A percentile compares a stretch with the other conserved stretches of the same genome.
These are phyloP conservation scores for Hymenoscyphus infarciens DNA, from an alignment of 2,329 filamentous ascomycete genomes.

Conservation along the genomic window DNA sequence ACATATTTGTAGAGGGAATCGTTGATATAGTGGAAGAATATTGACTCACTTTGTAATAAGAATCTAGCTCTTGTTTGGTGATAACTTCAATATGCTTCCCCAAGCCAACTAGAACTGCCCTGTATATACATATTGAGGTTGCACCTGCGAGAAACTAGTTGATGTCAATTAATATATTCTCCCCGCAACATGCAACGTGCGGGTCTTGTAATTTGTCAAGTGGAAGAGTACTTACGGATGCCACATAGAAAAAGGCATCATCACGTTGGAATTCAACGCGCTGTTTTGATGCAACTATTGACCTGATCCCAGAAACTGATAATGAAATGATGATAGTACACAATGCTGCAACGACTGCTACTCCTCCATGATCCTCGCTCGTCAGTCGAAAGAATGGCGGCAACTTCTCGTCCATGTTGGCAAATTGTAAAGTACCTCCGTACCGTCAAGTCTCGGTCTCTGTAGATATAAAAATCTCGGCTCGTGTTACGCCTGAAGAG, in stretches of 20 bases:
- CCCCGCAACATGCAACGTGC: background rate
- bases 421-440: background rate
- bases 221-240: background rate
- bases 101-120: constrained; percentile 12
- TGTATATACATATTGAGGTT: constrained; percentile 9
- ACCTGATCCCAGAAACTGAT: constrained; percentile 9
- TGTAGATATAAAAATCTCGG: background rate
- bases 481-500: background rate
- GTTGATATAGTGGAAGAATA: too few species aligned
- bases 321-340: constrained; percentile 12
- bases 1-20: too few species aligned
- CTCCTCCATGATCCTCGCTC: constrained; percentile 8
- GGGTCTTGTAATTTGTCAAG: background rate
- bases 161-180: too few species aligned
- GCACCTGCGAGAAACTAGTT: too few species aligned
- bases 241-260: constrained; percentile 12
- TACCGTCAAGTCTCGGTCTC: background rate
- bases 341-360: constrained; percentile 11
- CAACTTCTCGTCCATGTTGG: constrained; percentile 8
- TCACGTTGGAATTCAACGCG: constrained; percentile 10
- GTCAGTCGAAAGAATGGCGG: constrained; percentile 15
- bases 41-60: constrained; percentile 14
- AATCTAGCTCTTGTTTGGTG: constrained; percentile 1
- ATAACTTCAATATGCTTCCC: constrained; percentile 8
- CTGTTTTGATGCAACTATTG: constrained; percentile 7